These are phyloP conservation scores for Arthrobotrys megalospora DNA, from an alignment of 2,329 filamentous ascomycete genomes.

Conservation along the genomic window DNA sequence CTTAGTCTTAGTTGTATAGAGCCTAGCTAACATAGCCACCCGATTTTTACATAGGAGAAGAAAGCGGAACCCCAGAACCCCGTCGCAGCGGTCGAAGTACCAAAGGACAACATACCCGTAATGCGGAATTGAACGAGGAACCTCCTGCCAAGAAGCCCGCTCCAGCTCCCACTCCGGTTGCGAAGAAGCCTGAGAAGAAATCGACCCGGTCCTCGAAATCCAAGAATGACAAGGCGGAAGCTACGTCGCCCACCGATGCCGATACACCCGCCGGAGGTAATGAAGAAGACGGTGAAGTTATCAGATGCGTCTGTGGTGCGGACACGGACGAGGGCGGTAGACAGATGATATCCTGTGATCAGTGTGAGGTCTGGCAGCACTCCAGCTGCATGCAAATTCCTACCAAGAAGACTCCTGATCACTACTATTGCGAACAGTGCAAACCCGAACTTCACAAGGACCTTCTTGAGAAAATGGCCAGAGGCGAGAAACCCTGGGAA, in stretches of 20 bases:
- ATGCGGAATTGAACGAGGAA: slow-evolving; percentile 81
- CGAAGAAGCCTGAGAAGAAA: slow-evolving; percentile 68
- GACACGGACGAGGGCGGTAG: slow-evolving; percentile 88
- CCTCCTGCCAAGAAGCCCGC: slow-evolving; percentile 66
- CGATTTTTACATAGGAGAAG: slow-evolving; percentile 33
- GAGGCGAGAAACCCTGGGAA: slow-evolving; percentile 91
- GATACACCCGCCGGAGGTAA: slow-evolving; percentile 68
- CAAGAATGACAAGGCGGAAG: slow-evolving; percentile 67
- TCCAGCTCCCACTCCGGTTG: slow-evolving; percentile 62
- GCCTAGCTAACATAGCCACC: slow-evolving; percentile 21
- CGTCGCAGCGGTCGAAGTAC: slow-evolving; percentile 95
- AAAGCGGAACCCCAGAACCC: slow-evolving; percentile 77
- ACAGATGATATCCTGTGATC: slow-evolving; percentile 96
- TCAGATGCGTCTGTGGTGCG: slow-evolving; percentile 93
- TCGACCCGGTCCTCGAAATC: slow-evolving; percentile 68
- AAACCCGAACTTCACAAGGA: slow-evolving; percentile 85
- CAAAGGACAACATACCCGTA: slow-evolving; percentile 94
- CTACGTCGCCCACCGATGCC: slow-evolving; percentile 67
- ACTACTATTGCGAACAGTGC: slow-evolving; percentile 95
- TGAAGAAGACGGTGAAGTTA: slow-evolving; percentile 77
- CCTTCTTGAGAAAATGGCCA: slow-evolving; percentile 81
- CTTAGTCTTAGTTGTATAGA: not conserved
- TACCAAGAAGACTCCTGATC: slow-evolving; percentile 78
- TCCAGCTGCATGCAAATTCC: slow-evolving; percentile 94
- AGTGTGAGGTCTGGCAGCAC: slow-evolving; percentile 95